phyloP scores from a whole-genome alignment of 495 filamentous ascomycete species.

The Neurospora pannonica region DNA sequence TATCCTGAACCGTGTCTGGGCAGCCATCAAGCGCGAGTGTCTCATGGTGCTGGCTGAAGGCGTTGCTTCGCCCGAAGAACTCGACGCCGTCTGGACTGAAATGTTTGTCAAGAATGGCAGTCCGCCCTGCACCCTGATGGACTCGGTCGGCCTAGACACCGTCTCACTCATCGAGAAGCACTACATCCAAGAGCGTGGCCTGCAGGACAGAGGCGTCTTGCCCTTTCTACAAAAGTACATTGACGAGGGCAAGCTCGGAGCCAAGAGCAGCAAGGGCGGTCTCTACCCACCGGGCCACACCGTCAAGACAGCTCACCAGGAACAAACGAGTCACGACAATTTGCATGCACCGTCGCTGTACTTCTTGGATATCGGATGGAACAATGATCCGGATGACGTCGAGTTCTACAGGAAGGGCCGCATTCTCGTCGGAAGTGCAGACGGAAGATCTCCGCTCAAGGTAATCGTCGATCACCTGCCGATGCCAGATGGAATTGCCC shows the following conservation, averaged over 20 bases:
- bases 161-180: slow-evolving; percentile 33
- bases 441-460: slow-evolving; percentile 13
- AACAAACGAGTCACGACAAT: slow-evolving; percentile 10
- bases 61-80: slow-evolving; percentile 36
- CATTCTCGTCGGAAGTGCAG: slow-evolving; percentile 18
- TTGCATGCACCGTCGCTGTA: slow-evolving; percentile 13
- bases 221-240: slow-evolving; percentile 34
- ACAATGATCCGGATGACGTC: slow-evolving; percentile 5
- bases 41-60: slow-evolving; percentile 42
- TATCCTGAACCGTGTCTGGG: slow-evolving; percentile 46
- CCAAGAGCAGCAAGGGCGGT: slow-evolving; percentile 20
- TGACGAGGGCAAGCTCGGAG: slow-evolving; percentile 27
- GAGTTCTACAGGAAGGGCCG: slow-evolving; percentile 9
- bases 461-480: slow-evolving; percentile 8
- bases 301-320: slow-evolving; percentile 11
- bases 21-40: slow-evolving; percentile 44
- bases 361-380: slow-evolving; percentile 16
- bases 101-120: slow-evolving; percentile 20
- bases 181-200: slow-evolving; percentile 35
- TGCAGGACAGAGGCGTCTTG: slow-evolving; percentile 22
- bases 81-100: slow-evolving; percentile 37
- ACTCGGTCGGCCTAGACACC: slow-evolving; percentile 41
- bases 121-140: slow-evolving; percentile 18
- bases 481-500: slow-evolving; percentile 38
- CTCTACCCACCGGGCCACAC: slow-evolving; percentile 16